Evolutionary conservation across 306 rosid species (phyloP).

Genomic region (Prunus persica): DNA sequence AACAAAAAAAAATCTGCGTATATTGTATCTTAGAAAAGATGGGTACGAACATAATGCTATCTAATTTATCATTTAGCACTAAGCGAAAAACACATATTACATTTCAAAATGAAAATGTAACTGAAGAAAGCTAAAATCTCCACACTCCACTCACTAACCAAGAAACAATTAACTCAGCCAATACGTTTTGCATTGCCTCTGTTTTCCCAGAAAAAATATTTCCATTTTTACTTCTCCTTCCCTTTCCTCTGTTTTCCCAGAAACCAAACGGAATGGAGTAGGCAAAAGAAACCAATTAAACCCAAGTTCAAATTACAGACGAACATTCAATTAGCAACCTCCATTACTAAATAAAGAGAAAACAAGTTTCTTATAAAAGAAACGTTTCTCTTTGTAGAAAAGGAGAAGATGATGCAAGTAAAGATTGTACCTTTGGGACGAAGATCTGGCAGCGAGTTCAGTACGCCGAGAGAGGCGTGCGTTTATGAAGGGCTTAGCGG

Average conservation of each 20-base stretch:
- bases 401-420: background rate
- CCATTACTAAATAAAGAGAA: background rate
- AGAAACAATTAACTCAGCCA: background rate
- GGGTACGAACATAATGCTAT: background rate
- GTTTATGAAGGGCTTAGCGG: background rate
- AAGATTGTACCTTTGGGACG: constrained; percentile 6
- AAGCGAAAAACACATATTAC: background rate
- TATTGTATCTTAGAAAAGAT: background rate
- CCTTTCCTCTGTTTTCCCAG: background rate
- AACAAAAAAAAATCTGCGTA: background rate
- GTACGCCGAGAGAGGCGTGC: background rate
- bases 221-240: background rate
- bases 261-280: constrained; percentile 12
- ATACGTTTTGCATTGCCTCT: background rate
- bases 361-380: background rate
- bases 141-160: background rate
- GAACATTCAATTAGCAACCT: background rate
- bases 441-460: constrained; percentile 6
- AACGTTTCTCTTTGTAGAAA: background rate
- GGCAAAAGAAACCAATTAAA: background rate
- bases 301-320: background rate
- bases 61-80: background rate
- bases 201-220: background rate
- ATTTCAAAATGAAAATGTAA: background rate
- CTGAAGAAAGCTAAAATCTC: background rate